Base-by-base conservation (phyloP, 345 rosid species). In the Lumnitzera littorea region DNA sequence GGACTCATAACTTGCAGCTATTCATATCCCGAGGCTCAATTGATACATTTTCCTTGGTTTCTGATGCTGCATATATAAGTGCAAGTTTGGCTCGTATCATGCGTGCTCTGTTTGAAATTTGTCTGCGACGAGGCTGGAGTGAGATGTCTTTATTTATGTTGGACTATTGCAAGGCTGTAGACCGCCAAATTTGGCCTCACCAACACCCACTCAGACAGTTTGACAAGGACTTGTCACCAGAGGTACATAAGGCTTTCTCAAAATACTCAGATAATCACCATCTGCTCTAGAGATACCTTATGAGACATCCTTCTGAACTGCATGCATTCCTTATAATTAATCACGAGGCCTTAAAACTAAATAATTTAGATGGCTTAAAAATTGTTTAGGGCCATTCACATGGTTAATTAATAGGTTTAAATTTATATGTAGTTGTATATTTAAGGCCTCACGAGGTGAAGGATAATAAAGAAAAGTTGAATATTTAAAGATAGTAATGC, bases 61-160 rank as follows among this genome's bases (percentile, higher is more conserved):
- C 96, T 61, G 96, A 92, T 81, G 98, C 96, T 65, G 82, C 96
- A 52, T 92, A 87, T 66, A 92, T 92, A 62, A 92, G 96, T 80
- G 98, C 98, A 64, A 92, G 98, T 77, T 76, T 92, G 86, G 96
- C 96, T 62, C 96, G 98, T 58, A 92, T 92, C 50, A 84, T 92
- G 91, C 88, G 94, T 57, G 98, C 96, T 63, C 69, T 92, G 58
- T 92, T 89, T 78, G 98, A 92, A 70, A 92, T 83, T 75, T 92
- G 96, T 71, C 77, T 92, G 78, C 84, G 89, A 48, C 81, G 74
- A 80, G 96, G 94, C 67, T 87, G 96, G 98, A 80, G 86, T 75
- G 91, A 80, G 84, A 92, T 92, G 96, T 64, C 91, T 62, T 64
- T 80, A 62, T 87, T 92, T 78, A 84, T 92, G 98, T 70, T 92